A percentile compares a stretch with the other conserved stretches of the same genome.
Evolutionary conservation across 2,329 filamentous ascomycete genomes (phyloP).

Genomic region (Periglandula ipomoeae): DNA sequence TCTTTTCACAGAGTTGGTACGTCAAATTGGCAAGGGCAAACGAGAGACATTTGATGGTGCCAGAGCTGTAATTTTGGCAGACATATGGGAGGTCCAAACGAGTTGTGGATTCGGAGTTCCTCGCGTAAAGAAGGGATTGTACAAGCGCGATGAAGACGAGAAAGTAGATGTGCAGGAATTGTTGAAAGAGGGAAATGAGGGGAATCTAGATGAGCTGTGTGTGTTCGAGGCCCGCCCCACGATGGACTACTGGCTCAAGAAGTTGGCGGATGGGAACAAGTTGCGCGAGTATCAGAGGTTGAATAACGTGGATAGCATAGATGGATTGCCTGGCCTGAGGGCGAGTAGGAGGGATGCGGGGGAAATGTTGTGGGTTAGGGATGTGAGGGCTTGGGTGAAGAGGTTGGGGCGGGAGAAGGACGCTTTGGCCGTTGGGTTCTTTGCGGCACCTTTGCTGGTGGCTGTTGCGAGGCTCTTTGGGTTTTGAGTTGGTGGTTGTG

Average conservation of each 20-base stretch:
- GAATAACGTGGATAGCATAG: conserved; percentile 47
- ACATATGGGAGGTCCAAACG: conserved; percentile 58
- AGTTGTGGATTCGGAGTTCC: conserved; percentile 59
- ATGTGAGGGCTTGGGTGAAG: conserved; percentile 20
- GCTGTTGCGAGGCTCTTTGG: too few relatives aligned
- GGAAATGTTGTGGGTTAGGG: conserved; percentile 35
- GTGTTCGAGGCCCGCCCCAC: conserved; percentile 47
- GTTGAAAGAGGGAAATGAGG: conserved; percentile 7
- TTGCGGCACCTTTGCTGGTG: not conserved
- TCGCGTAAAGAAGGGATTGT: conserved; percentile 32
- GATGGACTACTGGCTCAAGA: conserved; percentile 41
- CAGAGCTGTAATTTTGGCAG: conserved; percentile 50
- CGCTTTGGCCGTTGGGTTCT: conserved; percentile 21
- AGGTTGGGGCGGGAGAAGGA: conserved; percentile 21
- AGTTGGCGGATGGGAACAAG: conserved; percentile 38
- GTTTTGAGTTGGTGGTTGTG: too few relatives aligned
- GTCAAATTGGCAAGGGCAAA: conserved; percentile 26
- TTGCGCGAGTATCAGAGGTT: conserved; percentile 46
- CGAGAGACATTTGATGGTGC: conserved; percentile 35
- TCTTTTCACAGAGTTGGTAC: conserved; percentile 39
- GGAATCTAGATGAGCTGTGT: conserved; percentile 24
- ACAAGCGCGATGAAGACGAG: conserved; percentile 19
- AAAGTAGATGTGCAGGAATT: too few relatives aligned
- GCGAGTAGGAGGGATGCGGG: conserved; percentile 40
- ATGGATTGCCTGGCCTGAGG: conserved; percentile 49